Evolutionary conservation across 2,329 filamentous ascomycete genomes (phyloP), one percentile per base, ranked within the genome.

Genomic region (Penicillium oxalicum): DNA sequence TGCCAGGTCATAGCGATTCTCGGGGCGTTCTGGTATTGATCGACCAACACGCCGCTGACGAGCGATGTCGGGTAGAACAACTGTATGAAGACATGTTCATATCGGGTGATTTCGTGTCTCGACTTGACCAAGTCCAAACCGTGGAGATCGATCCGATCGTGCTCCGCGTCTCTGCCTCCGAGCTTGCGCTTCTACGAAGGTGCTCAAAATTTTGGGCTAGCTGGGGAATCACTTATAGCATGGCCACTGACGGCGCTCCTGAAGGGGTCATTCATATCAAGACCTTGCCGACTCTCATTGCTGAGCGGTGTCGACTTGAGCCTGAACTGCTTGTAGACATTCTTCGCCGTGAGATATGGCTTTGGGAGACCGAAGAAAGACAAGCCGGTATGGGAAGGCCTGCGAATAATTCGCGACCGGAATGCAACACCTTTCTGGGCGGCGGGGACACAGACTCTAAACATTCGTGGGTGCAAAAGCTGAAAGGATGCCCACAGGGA

Each of bases 41-140:
- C 5, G 93, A 98, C 61, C 93, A 98, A 62, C 93, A 98, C 64
- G 93, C 93, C 0, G 93, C 91, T 3, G 91, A 96, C 64, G 93
- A 98, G 71, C 80, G 93, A 40, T 83, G 87, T 53, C 83, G 84
- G 1, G 79, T 97, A 1, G 93, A 98, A 63, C 64, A 68, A 0
- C 74, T 98, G 1, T 82, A 94, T 64, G 53, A 62, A 25, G 75
- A 81, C 2, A 69, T 87, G 29, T 82, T 53, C 48, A 61, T 49
- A 11, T 35, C 50, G 12, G 9, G 39, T 9, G 40, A 45, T 6
- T 42, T 39, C 28, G 29, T 26, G 3, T 39, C 41, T 36, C 42
- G 40, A 9, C 36, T 9, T 24, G 27, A 11, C 36, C 26, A 37
- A 41, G 55, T 64, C 2, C 27, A 65, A 55, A 52, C 66, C 64